Evolutionary conservation across 306 rosid genomes (phyloP), one percentile per base, ranked within the genome.

Genomic region (Pterocarpus santalinus): DNA sequence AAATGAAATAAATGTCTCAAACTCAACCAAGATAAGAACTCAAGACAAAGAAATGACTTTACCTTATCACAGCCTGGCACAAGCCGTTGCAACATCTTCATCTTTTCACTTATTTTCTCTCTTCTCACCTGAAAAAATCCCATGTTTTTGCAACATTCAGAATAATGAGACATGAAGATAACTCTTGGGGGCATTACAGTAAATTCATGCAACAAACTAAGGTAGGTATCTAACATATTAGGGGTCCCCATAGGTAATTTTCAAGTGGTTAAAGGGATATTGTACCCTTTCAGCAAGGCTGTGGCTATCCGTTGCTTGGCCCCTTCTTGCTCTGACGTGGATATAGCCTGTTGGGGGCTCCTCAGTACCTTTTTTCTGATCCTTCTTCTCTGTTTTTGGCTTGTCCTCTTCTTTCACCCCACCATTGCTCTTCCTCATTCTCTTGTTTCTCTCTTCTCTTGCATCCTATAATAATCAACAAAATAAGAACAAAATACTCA

Each of bases 51-150:
- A 76, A 67, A 73, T 79, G 33, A 93, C 93, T 89, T 89, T 58
- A 95, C 98, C 94, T 91, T 95, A 75, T 95, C 98, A 87, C 99
- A 95, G 52, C 99, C 99, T 11, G 99, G 99, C 83, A 95, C 97
- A 79, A 95, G 96, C 76, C 85, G 72, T 75, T 93, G 98, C 81
- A 95, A 71, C 88, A 82, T 90, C 90, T 85, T 91, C 96, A 95
- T 93, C 89, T 93, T 93, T 88, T 91, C 98, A 72, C 97, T 93
- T 55, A 95, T 95, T 82, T 93, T 95, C 83, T 93, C 98, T 86
- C 99, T 91, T 89, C 99, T 93, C 16, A 91, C 92, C 98, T 95
- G 90, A 80, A 79, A 72, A 46, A 55, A 53, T 14, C 5, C 15
- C 1, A 47, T 43, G 12, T 12, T 63, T 22, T 64, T 8, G 38